Evolutionary conservation across 306 rosid genomes (phyloP).

Genomic region (Corylus avellana): DNA sequence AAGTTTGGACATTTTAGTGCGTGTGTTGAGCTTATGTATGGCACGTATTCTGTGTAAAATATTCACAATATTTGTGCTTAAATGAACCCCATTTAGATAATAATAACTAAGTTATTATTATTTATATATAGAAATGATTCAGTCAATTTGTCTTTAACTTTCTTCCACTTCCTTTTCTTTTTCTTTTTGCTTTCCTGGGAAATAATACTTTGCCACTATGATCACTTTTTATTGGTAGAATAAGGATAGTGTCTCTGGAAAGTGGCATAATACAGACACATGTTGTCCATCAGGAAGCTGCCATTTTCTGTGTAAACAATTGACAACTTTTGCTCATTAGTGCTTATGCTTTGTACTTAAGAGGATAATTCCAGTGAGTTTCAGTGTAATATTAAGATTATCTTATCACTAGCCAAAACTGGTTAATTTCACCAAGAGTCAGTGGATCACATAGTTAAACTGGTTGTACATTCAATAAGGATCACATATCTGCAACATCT

Average conservation of each 20-base stretch:
- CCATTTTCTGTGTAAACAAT: neutral
- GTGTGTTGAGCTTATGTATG: constrained; percentile 4
- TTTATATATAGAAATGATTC: neutral
- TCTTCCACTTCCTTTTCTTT: neutral
- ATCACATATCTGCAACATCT: neutral
- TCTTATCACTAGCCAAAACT: neutral
- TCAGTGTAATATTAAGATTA: too few species aligned
- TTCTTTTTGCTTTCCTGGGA: neutral
- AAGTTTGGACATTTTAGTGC: neutral
- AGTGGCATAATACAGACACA: neutral
- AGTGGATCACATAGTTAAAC: neutral
- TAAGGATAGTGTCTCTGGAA: neutral
- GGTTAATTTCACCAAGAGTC: neutral
- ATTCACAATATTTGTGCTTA: neutral
- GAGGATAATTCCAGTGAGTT: too few species aligned
- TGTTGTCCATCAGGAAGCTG: neutral
- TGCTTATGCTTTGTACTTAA: neutral
- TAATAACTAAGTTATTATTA: too few species aligned
- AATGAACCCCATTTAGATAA: too few species aligned
- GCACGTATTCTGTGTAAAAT: neutral
- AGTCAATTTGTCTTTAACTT: neutral
- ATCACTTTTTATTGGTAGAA: neutral
- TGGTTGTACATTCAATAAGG: neutral
- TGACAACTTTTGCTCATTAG: neutral
- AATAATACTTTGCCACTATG: neutral